Evolutionary conservation across 2,329 filamentous ascomycete species (phyloP), one percentile per base, ranked within the genome.

Genomic region (Colletotrichum destructivum): DNA sequence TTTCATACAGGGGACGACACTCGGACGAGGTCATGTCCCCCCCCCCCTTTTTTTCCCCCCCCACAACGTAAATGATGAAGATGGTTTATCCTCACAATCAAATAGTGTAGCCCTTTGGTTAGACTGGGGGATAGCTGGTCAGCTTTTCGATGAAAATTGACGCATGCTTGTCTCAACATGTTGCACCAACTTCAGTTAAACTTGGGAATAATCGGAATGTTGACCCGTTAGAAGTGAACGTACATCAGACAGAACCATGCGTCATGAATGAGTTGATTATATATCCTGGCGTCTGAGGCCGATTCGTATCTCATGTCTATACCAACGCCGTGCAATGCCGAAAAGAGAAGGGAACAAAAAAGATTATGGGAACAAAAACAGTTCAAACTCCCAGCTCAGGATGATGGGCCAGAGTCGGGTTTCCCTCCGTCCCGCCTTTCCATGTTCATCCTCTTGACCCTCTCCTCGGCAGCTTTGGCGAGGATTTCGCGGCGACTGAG

Each of bases 401-500:
- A 64, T 3, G 70, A 62, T n/a, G 66, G 49, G 2, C 72, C 72
- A 35, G 69, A 57, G 42, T 71, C 71, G 5, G 73, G 73, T 38
- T 73, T 66, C 4, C 68, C 74, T 15, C 72, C 68, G 47, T 75
- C 69, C 7, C 78, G 74, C 42, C 75, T 77, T 67, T 79, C 76
- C 38, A 75, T 73, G n/a, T 75, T 72, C 72, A 77, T 73, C 79
- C 82, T 90, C 81, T 84, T 86, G 76, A 89, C 79, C 74, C 91
- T 86, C 77, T 93, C 91, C 81, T 95, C 93, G 0, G 92, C 92
- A 6, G 93, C 93, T 65, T 85, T 89, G 0, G 94, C 94, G 65
- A 96, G 84, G 46, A 94, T 88, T 77, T 97, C 94, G 68, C 94
- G 88, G 73, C 93, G 85, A 75, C 85, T 92, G 81, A 94, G 78